Conservation (phyloP, 2,329 filamentous ascomycete genomes). For the Pseudopyrenochaeta lycopersici region DNA sequence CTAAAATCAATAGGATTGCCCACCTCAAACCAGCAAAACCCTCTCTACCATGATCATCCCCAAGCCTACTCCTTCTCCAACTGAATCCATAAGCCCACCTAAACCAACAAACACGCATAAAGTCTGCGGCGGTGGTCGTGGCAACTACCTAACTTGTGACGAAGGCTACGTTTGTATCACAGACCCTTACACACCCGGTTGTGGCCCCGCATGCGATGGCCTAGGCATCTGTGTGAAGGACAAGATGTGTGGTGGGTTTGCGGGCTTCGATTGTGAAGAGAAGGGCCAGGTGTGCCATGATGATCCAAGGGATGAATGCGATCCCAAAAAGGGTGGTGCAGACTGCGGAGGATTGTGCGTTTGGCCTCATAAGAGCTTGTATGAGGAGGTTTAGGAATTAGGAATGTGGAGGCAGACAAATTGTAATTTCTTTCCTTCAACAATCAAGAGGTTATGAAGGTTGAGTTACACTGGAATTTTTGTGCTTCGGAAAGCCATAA, state of each 20-base stretch:
- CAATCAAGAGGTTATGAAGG: too few relatives aligned
- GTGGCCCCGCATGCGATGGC: conserved; percentile 44
- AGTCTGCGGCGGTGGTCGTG: conserved; percentile 40
- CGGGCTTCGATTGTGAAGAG: conserved; percentile 43
- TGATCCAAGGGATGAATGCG: conserved; percentile 55
- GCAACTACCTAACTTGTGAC: conserved; percentile 13
- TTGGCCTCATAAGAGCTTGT: conserved; percentile 20
- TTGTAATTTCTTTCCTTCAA: too few relatives aligned
- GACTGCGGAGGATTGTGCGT: conserved; percentile 57
- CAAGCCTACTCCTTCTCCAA: conserved; percentile 3
- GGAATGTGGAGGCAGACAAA: too few relatives aligned
- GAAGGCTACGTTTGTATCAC: conserved; percentile 38
- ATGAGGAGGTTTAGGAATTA: background rate
- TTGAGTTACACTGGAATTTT: too few relatives aligned
- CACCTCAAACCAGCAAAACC: background rate
- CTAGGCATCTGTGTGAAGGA: conserved; percentile 47
- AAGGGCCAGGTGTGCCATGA: conserved; percentile 51
- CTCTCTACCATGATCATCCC: background rate
- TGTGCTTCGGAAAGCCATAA: too few relatives aligned
- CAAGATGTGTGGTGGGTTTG: conserved; percentile 54
- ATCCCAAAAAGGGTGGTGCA: conserved; percentile 48
- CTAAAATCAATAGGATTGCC: conserved; percentile 8
- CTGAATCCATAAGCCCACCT: background rate
- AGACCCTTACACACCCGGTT: conserved; percentile 39
- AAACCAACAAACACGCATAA: conserved; percentile 18